A percentile compares a stretch with the other conserved stretches of the same genome.
These are phyloP conservation scores for Thielaviopsis euricoi DNA, from an alignment of 2,329 filamentous ascomycete genomes.

Conservation along the genomic window DNA sequence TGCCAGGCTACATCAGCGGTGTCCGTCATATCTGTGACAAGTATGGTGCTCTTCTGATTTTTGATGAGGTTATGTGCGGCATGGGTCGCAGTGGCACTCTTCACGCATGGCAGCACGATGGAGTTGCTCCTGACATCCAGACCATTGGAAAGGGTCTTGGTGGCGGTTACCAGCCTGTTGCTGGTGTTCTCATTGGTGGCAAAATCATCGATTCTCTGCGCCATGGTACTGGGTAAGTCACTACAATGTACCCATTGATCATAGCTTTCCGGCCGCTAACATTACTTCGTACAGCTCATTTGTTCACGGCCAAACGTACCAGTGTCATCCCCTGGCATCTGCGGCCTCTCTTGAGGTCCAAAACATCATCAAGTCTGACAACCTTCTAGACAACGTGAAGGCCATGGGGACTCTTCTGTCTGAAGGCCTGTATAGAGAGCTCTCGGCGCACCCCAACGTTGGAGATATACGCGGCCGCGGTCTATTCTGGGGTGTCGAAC, in stretches of 20 bases:
- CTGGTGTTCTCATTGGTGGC: slow-evolving; percentile 34
- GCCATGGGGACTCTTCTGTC: slow-evolving; percentile 19
- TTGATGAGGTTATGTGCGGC: slow-evolving; percentile 53
- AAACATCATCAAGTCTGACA: slow-evolving; percentile 20
- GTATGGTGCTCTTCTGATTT: slow-evolving; percentile 36
- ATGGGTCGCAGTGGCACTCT: slow-evolving; percentile 44
- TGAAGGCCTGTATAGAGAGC: slow-evolving; percentile 15
- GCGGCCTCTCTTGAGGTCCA: slow-evolving; percentile 25
- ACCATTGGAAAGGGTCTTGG: slow-evolving; percentile 43
- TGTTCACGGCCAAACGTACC: slow-evolving; percentile 41
- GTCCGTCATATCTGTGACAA: slow-evolving; percentile 36
- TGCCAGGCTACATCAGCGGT: slow-evolving; percentile 36
- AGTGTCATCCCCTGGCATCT: slow-evolving; percentile 23
- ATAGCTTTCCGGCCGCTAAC: background rate
- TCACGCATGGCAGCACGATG: slow-evolving; percentile 46
- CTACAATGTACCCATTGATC: background rate
- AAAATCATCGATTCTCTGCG: slow-evolving; percentile 32
- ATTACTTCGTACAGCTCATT: slow-evolving; percentile 24
- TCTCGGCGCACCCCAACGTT: slow-evolving; percentile 20
- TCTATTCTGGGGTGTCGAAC: slow-evolving; percentile 31
- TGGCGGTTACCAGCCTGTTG: slow-evolving; percentile 38
- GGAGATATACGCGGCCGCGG: slow-evolving; percentile 26
- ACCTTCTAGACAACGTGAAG: slow-evolving; percentile 19
- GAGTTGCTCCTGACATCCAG: slow-evolving; percentile 34
- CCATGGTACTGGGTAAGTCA: slow-evolving; percentile 23